These are phyloP conservation scores for Aspergillus hancockii DNA, from an alignment of 495 filamentous ascomycete genomes.

Conservation along the genomic window DNA sequence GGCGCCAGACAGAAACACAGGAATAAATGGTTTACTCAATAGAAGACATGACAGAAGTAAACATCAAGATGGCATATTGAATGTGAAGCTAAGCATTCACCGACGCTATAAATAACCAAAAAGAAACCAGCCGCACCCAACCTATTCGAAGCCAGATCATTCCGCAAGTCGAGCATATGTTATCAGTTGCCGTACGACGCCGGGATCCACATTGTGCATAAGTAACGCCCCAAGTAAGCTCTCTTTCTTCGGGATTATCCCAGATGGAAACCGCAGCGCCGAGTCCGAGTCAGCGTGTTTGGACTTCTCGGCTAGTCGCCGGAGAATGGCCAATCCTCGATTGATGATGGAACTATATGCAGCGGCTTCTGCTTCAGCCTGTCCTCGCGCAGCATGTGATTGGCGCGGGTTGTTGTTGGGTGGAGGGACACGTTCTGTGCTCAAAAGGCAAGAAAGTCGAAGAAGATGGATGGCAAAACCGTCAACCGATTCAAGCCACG, in stretches of 20 bases:
- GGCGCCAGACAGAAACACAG: conserved; percentile 25
- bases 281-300: conserved; percentile 57
- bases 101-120: conserved; percentile 26
- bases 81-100: conserved; percentile 17
- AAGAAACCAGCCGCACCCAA: conserved; percentile 20
- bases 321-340: conserved; percentile 69
- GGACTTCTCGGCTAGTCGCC: conserved; percentile 69
- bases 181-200: conserved; percentile 70
- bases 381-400: conserved; percentile 29
- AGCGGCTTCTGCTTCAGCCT: conserved; percentile 45
- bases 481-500: conserved; percentile 83
- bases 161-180: conserved; percentile 67
- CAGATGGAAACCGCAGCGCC: conserved; percentile 54
- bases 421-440: conserved; percentile 54
- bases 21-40: conserved; percentile 26
- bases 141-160: conserved; percentile 24
- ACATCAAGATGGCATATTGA: conserved; percentile 27
- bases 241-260: conserved; percentile 68
- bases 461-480: conserved; percentile 82
- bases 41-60: conserved; percentile 34
- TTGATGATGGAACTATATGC: conserved; percentile 61
- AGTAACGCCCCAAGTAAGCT: conserved; percentile 68
- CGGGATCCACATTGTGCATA: conserved; percentile 59
- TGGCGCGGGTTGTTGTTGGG: conserved; percentile 33
- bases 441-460: conserved; percentile 67